Evolutionary conservation across 208 protist genomes (phyloP).

Genomic region (Angomonas deanei): DNA sequence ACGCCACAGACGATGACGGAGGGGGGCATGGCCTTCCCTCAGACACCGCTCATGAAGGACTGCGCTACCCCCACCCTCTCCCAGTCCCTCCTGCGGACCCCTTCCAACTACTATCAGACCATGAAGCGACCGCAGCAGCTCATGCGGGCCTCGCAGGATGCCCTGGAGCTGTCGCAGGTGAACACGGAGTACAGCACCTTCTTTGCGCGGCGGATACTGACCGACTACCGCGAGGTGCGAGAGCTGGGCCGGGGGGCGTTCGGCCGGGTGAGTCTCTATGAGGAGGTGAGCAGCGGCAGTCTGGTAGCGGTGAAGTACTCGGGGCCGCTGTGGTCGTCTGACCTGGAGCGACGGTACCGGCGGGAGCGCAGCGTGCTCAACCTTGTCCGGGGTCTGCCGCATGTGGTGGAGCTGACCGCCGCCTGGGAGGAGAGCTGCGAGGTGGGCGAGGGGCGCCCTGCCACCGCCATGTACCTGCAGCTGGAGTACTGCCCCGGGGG

Average conservation of each 20-base stretch:
- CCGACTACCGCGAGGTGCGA: conserved; percentile 76
- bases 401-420: conserved; percentile 68
- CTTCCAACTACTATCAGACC: conserved; percentile 18
- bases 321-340: conserved; percentile 26
- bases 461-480: conserved; percentile 73
- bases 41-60: conserved; percentile 18
- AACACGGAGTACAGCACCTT: conserved; percentile 77
- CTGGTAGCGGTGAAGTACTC: conserved; percentile 78
- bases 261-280: conserved; percentile 69
- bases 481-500: conserved; percentile 83
- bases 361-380: conserved; percentile 61
- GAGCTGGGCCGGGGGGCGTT: conserved; percentile 74
- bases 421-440: conserved; percentile 72
- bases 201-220: conserved; percentile 58
- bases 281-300: conserved; percentile 62
- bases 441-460: not conserved
- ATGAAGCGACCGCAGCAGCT: conserved; percentile 13
- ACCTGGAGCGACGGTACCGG: conserved; percentile 44
- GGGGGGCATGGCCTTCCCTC: conserved; percentile 1
- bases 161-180: conserved; percentile 67
- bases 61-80: conserved; percentile 28
- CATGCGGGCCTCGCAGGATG: conserved; percentile 36
- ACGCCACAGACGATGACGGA: not conserved
- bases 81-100: conserved; percentile 20
- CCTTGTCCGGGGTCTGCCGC: conserved; percentile 51